phyloP scores from a whole-genome alignment of 176 grass and related monocot species.

The Raddia distichophylla region DNA sequence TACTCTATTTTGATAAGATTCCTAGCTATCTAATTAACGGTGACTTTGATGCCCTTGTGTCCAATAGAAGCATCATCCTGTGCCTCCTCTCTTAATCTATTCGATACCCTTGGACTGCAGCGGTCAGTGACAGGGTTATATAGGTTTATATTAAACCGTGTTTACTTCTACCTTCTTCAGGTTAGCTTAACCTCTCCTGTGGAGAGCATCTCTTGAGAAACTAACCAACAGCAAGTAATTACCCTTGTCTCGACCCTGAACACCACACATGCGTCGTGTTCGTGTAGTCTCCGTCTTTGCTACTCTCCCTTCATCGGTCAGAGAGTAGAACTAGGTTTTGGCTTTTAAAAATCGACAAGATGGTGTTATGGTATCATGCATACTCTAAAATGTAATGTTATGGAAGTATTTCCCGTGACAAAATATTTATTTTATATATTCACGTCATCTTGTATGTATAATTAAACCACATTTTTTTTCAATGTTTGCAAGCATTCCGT shows the following conservation, averaged over 20 bases:
- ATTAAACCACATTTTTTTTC: too few species aligned
- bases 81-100: slow-evolving; percentile 22
- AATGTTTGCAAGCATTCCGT: too few species aligned
- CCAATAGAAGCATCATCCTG: slow-evolving; percentile 52
- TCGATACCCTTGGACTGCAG: slow-evolving; percentile 26
- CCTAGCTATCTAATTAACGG: slow-evolving; percentile 39
- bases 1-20: slow-evolving; percentile 50
- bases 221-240: slow-evolving; percentile 48
- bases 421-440: too few species aligned
- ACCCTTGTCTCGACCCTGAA: slow-evolving; percentile 46
- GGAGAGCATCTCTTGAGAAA: slow-evolving; percentile 61
- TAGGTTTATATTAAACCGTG: slow-evolving; percentile 6
- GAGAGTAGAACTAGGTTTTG: too few species aligned
- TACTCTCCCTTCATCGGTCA: background rate
- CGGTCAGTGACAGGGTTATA: slow-evolving; percentile 36
- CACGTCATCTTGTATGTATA: too few species aligned
- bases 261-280: slow-evolving; percentile 29
- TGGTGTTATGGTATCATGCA: too few species aligned
- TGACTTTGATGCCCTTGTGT: slow-evolving; percentile 58
- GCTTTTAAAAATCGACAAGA: too few species aligned
- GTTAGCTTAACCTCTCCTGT: slow-evolving; percentile 12
- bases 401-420: too few species aligned
- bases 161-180: background rate
- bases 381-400: too few species aligned
- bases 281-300: background rate